phyloP scores from a whole-genome alignment of 2,329 filamentous ascomycete genomes.

The Monilinia polystroma region DNA sequence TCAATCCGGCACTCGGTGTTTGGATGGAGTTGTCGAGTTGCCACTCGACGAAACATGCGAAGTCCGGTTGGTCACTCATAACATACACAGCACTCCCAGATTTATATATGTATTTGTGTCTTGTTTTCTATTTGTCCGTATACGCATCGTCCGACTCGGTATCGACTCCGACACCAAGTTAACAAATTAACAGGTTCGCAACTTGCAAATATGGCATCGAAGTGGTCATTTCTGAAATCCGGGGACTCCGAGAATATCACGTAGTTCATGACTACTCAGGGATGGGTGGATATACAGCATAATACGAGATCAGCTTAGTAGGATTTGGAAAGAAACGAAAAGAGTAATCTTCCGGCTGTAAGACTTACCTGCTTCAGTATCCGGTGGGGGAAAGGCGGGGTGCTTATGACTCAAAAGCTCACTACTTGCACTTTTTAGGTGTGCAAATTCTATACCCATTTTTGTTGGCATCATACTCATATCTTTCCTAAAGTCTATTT shows the following conservation, averaged over 20 bases:
- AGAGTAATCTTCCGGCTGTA: neutral
- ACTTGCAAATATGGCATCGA: too few species aligned
- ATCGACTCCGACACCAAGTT: too few species aligned
- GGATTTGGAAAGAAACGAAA: neutral
- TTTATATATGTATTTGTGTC: too few species aligned
- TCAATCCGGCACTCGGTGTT: conserved; percentile 4
- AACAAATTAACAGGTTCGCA: too few species aligned
- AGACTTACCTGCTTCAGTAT: neutral
- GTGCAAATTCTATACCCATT: neutral
- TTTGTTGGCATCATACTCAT: too few species aligned
- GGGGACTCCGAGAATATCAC: conserved; percentile 1
- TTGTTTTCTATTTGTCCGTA: too few species aligned
- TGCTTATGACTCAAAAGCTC: neutral
- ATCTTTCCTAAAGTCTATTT: too few species aligned
- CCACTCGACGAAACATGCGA: neutral
- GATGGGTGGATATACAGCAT: neutral
- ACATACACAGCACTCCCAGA: too few species aligned
- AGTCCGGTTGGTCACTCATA: too few species aligned
- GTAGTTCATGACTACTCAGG: neutral
- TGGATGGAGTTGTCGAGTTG: neutral
- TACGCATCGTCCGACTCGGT: too few species aligned
- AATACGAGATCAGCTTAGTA: neutral
- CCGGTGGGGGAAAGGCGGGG: neutral
- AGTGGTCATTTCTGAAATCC: neutral
- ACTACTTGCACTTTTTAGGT: neutral